Evolutionary conservation across 2,329 filamentous ascomycete genomes (phyloP).

Genomic region (Fusarium sp.): DNA sequence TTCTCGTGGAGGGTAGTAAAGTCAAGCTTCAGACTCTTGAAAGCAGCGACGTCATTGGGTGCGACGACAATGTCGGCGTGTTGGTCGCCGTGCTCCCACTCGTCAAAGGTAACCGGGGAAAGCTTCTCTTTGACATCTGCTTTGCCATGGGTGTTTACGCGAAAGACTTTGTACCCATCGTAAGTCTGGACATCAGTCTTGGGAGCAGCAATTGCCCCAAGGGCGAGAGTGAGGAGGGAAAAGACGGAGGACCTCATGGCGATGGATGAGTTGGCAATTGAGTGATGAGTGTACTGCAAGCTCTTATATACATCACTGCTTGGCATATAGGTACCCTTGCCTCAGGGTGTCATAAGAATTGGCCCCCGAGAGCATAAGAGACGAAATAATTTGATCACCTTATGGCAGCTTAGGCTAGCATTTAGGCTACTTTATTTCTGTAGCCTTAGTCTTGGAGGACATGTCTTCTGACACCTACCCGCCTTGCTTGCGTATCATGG

Average conservation of each 20-base stretch:
- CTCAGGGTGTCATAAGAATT: too few species aligned
- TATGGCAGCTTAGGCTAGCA: too few species aligned
- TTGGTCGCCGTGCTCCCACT: constrained; percentile 36
- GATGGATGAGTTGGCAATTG: constrained; percentile 6
- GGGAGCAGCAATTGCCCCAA: constrained; percentile 34
- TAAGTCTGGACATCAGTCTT: constrained; percentile 41
- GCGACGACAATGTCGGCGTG: constrained; percentile 50
- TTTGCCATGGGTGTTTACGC: constrained; percentile 58
- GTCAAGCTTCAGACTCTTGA: constrained; percentile 48
- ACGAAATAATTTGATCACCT: too few species aligned
- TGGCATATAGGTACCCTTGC: neutral
- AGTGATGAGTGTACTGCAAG: neutral
- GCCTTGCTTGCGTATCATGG: neutral
- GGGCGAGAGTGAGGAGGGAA: constrained; percentile 28
- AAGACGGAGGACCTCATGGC: constrained; percentile 36
- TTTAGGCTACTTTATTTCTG: too few species aligned
- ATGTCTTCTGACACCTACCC: too few species aligned
- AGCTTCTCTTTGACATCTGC: constrained; percentile 51
- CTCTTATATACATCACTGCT: constrained; percentile 15
- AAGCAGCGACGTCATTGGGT: constrained; percentile 45
- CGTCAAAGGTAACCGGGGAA: constrained; percentile 38
- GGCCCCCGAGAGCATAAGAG: too few species aligned
- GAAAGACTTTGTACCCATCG: constrained; percentile 54
- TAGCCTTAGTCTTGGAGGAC: too few species aligned
- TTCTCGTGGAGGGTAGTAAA: constrained; percentile 47